Percentiles rank a stretch among this genome's conserved stretches.
Conservation (phyloP, 805 yeast species). For the Pichia nakasei region DNA sequence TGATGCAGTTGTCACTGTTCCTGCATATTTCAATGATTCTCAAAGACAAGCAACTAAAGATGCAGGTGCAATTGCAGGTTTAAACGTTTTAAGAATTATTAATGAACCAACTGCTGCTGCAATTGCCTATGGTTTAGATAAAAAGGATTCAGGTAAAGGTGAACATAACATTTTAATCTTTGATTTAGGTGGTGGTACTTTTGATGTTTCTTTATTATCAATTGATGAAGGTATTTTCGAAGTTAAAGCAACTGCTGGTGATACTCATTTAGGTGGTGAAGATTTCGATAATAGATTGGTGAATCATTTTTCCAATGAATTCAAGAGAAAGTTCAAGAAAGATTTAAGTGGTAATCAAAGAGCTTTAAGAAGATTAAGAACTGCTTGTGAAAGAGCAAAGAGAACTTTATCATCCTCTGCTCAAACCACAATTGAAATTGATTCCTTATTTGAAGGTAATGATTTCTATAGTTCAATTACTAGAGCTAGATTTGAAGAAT, state of each 20-base stretch:
- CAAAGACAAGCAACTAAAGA: constrained; percentile 98
- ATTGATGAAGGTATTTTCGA: constrained; percentile 96
- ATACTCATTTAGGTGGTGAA: constrained; percentile 96
- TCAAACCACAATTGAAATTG: constrained; percentile 92
- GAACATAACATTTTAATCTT: constrained; percentile 79
- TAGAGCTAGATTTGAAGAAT: constrained; percentile 96
- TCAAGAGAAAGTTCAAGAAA: constrained; percentile 96
- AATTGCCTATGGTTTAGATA: constrained; percentile 89
- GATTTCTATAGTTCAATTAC: constrained; percentile 95
- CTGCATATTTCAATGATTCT: constrained; percentile 95
- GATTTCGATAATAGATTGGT: constrained; percentile 97
- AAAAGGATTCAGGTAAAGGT: constrained; percentile 66
- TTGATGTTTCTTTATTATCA: constrained; percentile 87
- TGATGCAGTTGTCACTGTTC: constrained; percentile 93
- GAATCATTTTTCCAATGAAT: constrained; percentile 86
- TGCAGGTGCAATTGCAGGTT: constrained; percentile 94
- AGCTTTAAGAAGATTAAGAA: constrained; percentile 96
- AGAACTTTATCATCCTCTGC: constrained; percentile 95
- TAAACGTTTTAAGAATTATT: constrained; percentile 88
- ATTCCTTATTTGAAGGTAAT: constrained; percentile 89
- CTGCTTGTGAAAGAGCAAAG: constrained; percentile 98
- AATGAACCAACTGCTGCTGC: constrained; percentile 98
- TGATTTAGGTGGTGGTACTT: constrained; percentile 97
- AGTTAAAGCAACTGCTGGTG: constrained; percentile 90
- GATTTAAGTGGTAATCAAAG: constrained; percentile 89